phyloP scores from a whole-genome alignment of 495 filamentous ascomycete genomes.

The Letharia columbiana region DNA sequence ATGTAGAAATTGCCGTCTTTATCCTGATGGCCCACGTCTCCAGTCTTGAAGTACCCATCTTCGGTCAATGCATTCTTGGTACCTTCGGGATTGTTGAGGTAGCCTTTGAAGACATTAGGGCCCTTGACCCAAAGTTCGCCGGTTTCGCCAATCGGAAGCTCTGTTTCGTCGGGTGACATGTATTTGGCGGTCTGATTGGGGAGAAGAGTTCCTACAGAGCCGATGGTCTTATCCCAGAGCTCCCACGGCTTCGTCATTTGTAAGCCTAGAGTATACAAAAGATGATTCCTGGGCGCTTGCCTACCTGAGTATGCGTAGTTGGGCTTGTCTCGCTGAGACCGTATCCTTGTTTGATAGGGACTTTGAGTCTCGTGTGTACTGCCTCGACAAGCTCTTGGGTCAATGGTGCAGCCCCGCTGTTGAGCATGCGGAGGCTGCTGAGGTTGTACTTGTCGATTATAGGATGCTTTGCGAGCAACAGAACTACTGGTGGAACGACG shows the following conservation, averaged over 20 bases:
- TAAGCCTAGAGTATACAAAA: constrained; percentile 36
- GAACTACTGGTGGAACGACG: constrained; percentile 76
- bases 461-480: constrained; percentile 73
- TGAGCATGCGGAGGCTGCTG: constrained; percentile 70
- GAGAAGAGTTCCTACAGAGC: constrained; percentile 70
- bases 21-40: constrained; percentile 57
- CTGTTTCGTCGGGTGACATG: constrained; percentile 52
- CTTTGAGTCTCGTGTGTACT: constrained; percentile 62
- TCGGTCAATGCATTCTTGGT: constrained; percentile 53
- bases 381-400: constrained; percentile 73
- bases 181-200: constrained; percentile 81
- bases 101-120: constrained; percentile 63
- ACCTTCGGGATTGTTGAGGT: constrained; percentile 61
- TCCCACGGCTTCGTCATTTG: constrained; percentile 47
- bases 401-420: constrained; percentile 82
- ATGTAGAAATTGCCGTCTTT: constrained; percentile 57
- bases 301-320: constrained; percentile 40
- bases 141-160: constrained; percentile 49
- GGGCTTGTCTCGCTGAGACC: constrained; percentile 75
- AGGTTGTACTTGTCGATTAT: constrained; percentile 73
- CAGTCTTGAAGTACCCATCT: constrained; percentile 56
- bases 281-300: constrained; percentile 24
- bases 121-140: constrained; percentile 58
- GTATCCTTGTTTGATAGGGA: constrained; percentile 76
- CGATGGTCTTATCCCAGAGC: constrained; percentile 68